Base-by-base conservation (phyloP, 305 asterid species). In the Solanum hybrid region DNA sequence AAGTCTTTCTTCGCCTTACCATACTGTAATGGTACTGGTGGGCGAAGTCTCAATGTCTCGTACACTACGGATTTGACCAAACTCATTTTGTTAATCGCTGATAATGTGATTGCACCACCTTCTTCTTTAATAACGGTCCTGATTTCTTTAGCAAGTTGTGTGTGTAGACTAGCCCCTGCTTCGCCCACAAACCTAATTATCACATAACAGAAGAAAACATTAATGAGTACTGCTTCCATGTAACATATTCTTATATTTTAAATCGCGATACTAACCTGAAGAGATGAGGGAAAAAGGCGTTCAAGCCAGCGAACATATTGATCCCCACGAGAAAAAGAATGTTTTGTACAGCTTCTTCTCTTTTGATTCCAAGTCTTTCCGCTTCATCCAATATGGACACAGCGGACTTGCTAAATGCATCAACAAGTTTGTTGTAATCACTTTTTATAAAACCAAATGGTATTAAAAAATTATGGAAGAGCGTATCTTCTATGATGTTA, bases 281-380 rank as follows among this genome's bases (percentile, higher is more conserved):
- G 73, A 94, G 12, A 2, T 94, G 89, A 2, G 96, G 95, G 88
- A 93, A 94, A 1, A 93, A 79, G 5, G 92, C 51, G 24, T 93
- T 94, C 94, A 94, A 91, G 0, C 96, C 96, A 0, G 95, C 96
- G 26, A 93, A 94, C 1, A 95, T 94, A 86, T 94, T 93, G 91
- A 94, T 93, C 0, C 95, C 96, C 1, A 94, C 95, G 7, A 94
- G 37, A 7, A 94, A 94, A 36, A 94, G 94, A 12, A 94, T 90
- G 26, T 94, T 94, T 13, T 94, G 95, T 75, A 95, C 92, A 0
- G 95, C 95, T 76, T 94, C 96, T n/a, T 94, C 94, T 73, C 95
- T 81, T 29, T 91, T 78, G 1, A 94, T 11, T 12, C 96, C 96
- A 0, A 89, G 16, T 0, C 51, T 87, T 24, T 93, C 96, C 0